phyloP scores from a whole-genome alignment of 805 yeast genomes.

The Ascoidea asiatica region DNA sequence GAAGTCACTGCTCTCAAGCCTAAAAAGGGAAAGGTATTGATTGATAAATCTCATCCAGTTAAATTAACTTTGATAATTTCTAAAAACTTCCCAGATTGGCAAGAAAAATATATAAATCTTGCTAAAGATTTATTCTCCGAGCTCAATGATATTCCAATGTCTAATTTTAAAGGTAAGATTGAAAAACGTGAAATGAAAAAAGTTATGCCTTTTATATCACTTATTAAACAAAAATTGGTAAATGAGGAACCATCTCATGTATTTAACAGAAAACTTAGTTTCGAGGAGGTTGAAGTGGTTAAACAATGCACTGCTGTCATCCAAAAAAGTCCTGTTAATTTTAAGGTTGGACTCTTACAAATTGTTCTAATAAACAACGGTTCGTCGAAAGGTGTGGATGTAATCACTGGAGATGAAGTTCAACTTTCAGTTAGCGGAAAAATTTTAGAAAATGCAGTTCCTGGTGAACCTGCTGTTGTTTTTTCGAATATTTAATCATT shows the following conservation, averaged over 20 bases:
- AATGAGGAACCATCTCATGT: conserved; percentile 63
- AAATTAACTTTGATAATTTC: conserved; percentile 63
- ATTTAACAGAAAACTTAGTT: conserved; percentile 79
- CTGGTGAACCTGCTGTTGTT: conserved; percentile 85
- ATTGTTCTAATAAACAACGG: conserved; percentile 56
- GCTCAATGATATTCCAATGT: conserved; percentile 23
- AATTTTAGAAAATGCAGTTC: conserved; percentile 71
- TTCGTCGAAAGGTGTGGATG: conserved; percentile 44
- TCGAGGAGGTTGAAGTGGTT: conserved; percentile 61
- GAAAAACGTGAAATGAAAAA: conserved; percentile 85
- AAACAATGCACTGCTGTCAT: conserved; percentile 41
- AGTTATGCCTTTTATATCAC: conserved; percentile 93
- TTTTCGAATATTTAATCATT: conserved; percentile 53
- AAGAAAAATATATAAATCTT: conserved; percentile 62
- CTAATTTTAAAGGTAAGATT: conserved; percentile 51
- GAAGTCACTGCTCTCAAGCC: conserved; percentile 74
- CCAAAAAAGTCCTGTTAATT: conserved; percentile 49
- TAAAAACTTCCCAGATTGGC: conserved; percentile 89
- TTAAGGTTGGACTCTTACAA: conserved; percentile 41
- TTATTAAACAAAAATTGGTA: conserved; percentile 67
- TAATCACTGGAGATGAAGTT: conserved; percentile 56
- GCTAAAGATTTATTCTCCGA: conserved; percentile 52
- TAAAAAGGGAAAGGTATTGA: conserved; percentile 76
- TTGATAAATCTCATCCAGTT: conserved; percentile 64
- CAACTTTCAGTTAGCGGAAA: conserved; percentile 49